Base-by-base conservation (phyloP, 208 protist species). In the Lotmaria passim region DNA sequence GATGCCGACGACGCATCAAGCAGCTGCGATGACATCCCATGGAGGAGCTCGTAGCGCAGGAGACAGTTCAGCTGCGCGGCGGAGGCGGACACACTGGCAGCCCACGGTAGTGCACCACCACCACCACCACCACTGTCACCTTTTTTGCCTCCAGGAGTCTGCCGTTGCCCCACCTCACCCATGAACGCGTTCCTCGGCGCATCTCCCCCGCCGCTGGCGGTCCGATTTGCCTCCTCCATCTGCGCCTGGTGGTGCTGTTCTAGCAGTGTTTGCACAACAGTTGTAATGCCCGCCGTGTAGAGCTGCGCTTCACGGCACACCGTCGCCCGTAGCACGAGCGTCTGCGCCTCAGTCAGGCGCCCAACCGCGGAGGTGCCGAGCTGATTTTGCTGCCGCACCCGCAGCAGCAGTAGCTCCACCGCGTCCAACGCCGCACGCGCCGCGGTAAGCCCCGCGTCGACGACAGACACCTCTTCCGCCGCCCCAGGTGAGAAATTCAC, bases 371-470 rank as follows among this genome's bases (percentile, higher is more conserved):
- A 7, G 15, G 71, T 76, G 63, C 62, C 65, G 19, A 76, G 24
- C 0, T 50, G 28, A 31, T 60, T 58, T 31, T 76, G 62, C n/a
- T 36, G 62, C 2, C 71, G 62, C n/a, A 66, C 34, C 1, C 71
- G 71, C 7, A 76, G 62, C 0, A 69, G 62, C 19, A 76, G 71
- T 1, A 30, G 34, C 17, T 76, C 71, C 0, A 48, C 36, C 2
- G 63, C 71, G 33, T 76, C 55, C 39, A 76, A 21, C 0, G 71
- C 71, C 0, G 36, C 71, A 15, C 71, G 61, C 0, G 71, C 71
- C 8, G 71, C 71, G 2, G 39, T 19, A 8, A 66, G 71, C 4
- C 71, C 71, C 7, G 44, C 43, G 3, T 30, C 34, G 6, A 33
- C 21, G 4, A 33, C 2, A 30, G 56, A 47, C 19, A 31, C 19